phyloP scores from a whole-genome alignment of 176 grass and related monocot species.

The Carex cristatella region DNA sequence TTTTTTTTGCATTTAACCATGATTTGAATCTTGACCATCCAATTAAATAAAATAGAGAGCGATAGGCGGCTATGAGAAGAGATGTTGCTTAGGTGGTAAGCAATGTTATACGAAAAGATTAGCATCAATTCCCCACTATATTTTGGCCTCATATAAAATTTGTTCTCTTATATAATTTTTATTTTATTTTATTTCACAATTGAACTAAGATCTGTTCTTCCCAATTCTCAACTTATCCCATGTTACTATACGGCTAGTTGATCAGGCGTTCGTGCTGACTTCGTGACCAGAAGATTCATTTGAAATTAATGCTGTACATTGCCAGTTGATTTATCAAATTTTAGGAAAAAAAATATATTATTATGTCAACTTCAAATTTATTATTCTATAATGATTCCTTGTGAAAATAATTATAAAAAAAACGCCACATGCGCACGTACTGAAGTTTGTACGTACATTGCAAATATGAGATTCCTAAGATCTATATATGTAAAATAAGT shows the following conservation, averaged over 20 bases:
- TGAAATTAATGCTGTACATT: not conserved
- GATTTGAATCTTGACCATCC: too few relatives aligned
- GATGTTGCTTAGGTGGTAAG: slow-evolving; percentile 5
- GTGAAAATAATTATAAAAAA: not conserved
- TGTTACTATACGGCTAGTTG: slow-evolving; percentile 3
- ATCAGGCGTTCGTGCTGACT: not conserved
- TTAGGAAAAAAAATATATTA: not conserved
- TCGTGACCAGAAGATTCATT: not conserved
- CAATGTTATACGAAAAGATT: not conserved
- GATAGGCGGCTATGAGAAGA: not conserved
- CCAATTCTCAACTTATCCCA: not conserved
- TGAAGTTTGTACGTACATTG: not conserved
- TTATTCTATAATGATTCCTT: not conserved
- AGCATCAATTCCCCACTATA: not conserved
- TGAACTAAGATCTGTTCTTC: not conserved
- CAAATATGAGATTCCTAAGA: not conserved
- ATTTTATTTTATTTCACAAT: not conserved
- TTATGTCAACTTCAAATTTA: not conserved
- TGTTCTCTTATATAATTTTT: not conserved
- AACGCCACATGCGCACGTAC: not conserved
- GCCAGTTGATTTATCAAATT: not conserved
- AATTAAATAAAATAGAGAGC: not conserved
- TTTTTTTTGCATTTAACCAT: too few relatives aligned
- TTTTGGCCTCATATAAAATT: not conserved
- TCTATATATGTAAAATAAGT: not conserved